Base-by-base conservation (phyloP, 2,329 filamentous ascomycete species). In the Claviceps capensis region DNA sequence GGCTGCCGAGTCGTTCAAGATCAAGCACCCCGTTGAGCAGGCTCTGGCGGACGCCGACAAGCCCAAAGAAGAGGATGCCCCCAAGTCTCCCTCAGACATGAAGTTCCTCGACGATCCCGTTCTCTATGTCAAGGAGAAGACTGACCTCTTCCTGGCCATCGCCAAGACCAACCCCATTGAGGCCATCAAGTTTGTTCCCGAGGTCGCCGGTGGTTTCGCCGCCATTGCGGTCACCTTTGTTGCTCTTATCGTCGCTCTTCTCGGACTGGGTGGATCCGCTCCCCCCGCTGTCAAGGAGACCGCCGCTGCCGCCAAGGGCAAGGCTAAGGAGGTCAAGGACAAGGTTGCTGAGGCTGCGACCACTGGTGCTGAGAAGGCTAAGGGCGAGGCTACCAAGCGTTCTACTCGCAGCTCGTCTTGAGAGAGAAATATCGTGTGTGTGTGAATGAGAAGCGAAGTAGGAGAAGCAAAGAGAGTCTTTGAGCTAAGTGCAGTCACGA, bases 61-160 rank as follows among this genome's bases (percentile, higher is more conserved):
- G 79, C 90, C 91, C 64, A 89, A 91, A 80, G 65, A 72, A 52
- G 62, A 67, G 42, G 74, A 81, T 57, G 80, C 80, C 65, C 74
- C 81, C 63, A 81, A 83, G 71, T 85, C 82, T 49, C 83, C 86
- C 57, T 77, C 72, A 54, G 86, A 91, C 69, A 82, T 95, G 58
- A 84, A 81, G 69, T 97, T 98, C 84, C 72, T 81, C 63, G 91
- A 96, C 58, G 88, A 95, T 77, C 93, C 93, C 47, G 80, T 95
- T 61, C 74, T 74, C 60, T 98, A 86, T 71, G 69, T 95, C 71
- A 87, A 83, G 72, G 87, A 95, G 83, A 97, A 96, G 82, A 69
- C 94, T 56, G 85, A 94, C 61, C 82, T 94, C 57, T 98, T 98
- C 80, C 67, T 93, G 62, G 83, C 83, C 61, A 83, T 97, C 63